A percentile compares a stretch with the other conserved stretches of the same genome.
Evolutionary conservation across 1,284 basidiomycete species (phyloP).

Genomic region (Gomphus bonarii): DNA sequence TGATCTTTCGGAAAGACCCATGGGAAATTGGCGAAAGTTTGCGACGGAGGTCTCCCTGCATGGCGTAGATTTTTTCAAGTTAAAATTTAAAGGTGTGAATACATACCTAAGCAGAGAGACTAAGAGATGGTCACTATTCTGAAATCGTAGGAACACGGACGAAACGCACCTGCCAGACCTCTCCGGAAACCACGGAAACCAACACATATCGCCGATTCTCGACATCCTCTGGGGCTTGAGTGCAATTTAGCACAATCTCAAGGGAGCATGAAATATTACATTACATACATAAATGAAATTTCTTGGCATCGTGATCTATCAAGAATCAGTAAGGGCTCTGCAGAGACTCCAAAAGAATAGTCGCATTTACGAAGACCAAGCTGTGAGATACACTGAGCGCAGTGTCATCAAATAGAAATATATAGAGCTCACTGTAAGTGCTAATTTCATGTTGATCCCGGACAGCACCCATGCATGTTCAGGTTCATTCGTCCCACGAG

Average conservation of each 20-base stretch:
- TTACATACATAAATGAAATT: constrained; percentile 10
- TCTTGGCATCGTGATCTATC: constrained; percentile 11
- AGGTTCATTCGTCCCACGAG: constrained; percentile 1
- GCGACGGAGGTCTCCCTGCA: neutral
- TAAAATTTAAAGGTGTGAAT: neutral
- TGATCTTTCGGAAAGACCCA: neutral
- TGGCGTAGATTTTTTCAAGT: neutral
- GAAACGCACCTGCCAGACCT: constrained; percentile 7
- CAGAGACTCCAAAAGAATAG: neutral
- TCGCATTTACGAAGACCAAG: constrained; percentile 15
- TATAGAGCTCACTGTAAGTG: neutral
- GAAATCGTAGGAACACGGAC: neutral
- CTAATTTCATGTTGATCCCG: constrained; percentile 7
- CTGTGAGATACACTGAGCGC: constrained; percentile 1
- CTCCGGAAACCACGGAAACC: neutral
- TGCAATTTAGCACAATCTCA: neutral
- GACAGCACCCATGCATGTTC: constrained; percentile 10
- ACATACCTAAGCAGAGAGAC: neutral
- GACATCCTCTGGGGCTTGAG: constrained; percentile 6
- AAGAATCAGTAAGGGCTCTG: neutral
- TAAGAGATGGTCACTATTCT: neutral
- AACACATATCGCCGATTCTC: constrained; percentile 1
- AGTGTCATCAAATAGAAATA: neutral
- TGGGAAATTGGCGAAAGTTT: neutral
- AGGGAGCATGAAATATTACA: neutral